A percentile compares a stretch with the other conserved stretches of the same genome.
These are phyloP conservation scores for Volvox africanus DNA, from an alignment of 139 green algal genomes.

Conservation along the genomic window DNA sequence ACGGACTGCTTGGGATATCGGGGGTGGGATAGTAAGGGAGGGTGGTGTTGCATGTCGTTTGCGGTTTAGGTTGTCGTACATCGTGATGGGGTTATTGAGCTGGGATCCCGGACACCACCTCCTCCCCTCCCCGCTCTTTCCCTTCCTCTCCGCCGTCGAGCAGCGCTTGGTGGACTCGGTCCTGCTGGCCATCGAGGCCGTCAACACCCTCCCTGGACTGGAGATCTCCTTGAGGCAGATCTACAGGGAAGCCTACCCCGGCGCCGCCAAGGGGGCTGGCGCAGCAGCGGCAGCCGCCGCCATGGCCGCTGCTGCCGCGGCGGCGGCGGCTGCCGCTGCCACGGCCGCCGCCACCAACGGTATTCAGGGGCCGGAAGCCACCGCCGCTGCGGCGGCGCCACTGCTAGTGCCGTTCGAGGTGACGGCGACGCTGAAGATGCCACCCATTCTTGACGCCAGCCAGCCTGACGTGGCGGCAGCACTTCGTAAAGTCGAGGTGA, in stretches of 20 bases:
- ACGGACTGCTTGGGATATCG: no score
- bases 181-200: not conserved
- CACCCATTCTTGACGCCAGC: constrained; percentile 15
- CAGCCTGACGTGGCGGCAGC: constrained; percentile 12
- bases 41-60: no score
- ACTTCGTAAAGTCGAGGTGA: constrained; percentile 22
- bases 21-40: no score
- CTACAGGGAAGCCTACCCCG: constrained; percentile 2
- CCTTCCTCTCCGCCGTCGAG: no score
- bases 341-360: not conserved
- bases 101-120: no score
- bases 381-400: not conserved
- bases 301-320: constrained; percentile 20
- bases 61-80: no score
- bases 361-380: not conserved
- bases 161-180: constrained; percentile 44
- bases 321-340: not conserved
- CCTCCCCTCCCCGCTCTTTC: no score
- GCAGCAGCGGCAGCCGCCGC: not conserved
- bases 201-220: constrained; percentile 51
- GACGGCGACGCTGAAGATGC: constrained; percentile 47
- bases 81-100: no score
- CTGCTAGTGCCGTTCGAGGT: constrained; percentile 50
- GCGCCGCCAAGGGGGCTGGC: not conserved
- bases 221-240: constrained; percentile 34